Percentiles rank a stretch among this genome's conserved stretches.
phyloP scores from a whole-genome alignment of 202 grass and related monocot genomes.

The Setaria italica region DNA sequence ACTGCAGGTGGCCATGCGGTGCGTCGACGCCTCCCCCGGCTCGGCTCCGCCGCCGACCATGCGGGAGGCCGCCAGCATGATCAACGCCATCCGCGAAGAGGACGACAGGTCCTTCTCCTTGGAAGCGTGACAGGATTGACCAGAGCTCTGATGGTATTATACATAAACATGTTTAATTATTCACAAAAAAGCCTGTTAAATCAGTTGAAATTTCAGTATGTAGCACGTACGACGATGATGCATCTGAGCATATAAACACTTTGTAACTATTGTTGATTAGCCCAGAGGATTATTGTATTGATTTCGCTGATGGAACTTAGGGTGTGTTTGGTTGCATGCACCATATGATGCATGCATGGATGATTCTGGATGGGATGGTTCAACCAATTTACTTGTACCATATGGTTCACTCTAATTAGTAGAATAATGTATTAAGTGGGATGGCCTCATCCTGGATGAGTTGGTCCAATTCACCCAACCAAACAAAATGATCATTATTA shows the following conservation, averaged over 20 bases:
- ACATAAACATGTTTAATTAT: constrained; percentile 22
- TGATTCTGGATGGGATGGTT: too few relatives aligned
- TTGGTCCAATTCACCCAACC: too few relatives aligned
- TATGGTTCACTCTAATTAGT: too few relatives aligned
- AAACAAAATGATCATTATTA: too few relatives aligned
- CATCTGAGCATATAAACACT: constrained; percentile 36
- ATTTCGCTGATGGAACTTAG: background rate
- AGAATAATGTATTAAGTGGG: too few relatives aligned
- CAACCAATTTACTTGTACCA: too few relatives aligned
- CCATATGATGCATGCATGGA: too few relatives aligned
- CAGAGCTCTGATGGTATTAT: background rate
- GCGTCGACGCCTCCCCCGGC: constrained; percentile 45
- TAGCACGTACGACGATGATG: background rate
- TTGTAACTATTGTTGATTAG: constrained; percentile 2
- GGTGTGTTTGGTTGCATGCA: too few relatives aligned
- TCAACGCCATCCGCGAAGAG: constrained; percentile 57
- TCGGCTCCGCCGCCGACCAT: constrained; percentile 52
- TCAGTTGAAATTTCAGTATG: background rate
- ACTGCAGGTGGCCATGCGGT: constrained; percentile 65
- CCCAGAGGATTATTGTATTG: background rate
- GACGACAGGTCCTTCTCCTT: constrained; percentile 48
- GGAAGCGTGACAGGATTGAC: constrained; percentile 34
- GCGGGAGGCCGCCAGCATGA: constrained; percentile 53
- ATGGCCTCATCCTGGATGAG: too few relatives aligned
- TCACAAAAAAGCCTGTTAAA: background rate